A percentile compares a stretch with the other conserved stretches of the same genome.
Conservation (phyloP, 106 monocot genomes). For the Triglochin maritima region DNA sequence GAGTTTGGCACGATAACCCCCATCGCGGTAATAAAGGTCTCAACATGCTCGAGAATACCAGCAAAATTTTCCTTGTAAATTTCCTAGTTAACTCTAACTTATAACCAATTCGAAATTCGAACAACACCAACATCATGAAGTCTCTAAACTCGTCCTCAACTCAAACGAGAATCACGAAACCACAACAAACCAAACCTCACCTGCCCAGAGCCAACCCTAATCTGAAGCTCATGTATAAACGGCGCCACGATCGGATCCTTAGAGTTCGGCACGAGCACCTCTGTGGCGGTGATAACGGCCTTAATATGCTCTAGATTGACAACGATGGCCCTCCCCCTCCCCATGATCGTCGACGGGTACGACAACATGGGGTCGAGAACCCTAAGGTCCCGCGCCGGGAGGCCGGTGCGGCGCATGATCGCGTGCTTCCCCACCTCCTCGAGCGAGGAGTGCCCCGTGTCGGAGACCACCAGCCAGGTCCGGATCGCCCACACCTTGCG, state of each 20-base stretch:
- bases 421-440: conserved; percentile 52
- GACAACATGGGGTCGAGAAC: conserved; percentile 50
- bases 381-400: conserved; percentile 53
- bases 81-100: no score
- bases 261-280: conserved; percentile 46
- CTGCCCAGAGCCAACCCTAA: conserved; percentile 12
- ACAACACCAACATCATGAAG: no score
- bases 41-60: conserved; percentile 51
- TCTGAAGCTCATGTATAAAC: conserved; percentile 32
- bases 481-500: conserved; percentile 24
- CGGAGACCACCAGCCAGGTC: conserved; percentile 42
- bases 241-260: conserved; percentile 33
- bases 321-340: conserved; percentile 53
- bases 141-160: no score
- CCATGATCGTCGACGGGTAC: conserved; percentile 53
- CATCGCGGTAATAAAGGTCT: conserved; percentile 48
- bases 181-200: no score
- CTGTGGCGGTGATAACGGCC: conserved; percentile 52
- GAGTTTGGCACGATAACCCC: conserved; percentile 50
- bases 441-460: conserved; percentile 13
- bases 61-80: no score
- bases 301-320: conserved; percentile 59
- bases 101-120: no score
- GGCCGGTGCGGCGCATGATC: conserved; percentile 49
- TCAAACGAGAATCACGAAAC: no score